Evolutionary conservation across 2,329 filamentous ascomycete species (phyloP).

Genomic region (Orbilia brochopaga): DNA sequence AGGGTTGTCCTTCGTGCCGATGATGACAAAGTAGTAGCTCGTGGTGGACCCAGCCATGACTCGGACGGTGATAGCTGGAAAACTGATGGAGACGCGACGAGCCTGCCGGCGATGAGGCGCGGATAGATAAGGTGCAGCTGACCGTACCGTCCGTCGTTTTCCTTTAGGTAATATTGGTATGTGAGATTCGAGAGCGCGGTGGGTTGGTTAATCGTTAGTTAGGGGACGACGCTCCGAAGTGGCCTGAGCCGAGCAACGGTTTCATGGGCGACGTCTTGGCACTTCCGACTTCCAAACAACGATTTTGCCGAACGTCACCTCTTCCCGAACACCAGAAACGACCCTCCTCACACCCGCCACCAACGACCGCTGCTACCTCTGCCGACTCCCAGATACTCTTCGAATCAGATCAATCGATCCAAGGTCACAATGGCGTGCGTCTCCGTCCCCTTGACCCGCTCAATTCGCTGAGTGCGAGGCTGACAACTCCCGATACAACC

Average conservation of each 20-base stretch:
- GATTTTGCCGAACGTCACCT: conserved; percentile 42
- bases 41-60: conserved; percentile 46
- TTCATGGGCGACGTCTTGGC: conserved; percentile 36
- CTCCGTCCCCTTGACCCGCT: conserved; percentile 8
- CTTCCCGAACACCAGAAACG: conserved; percentile 37
- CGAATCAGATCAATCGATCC: conserved; percentile 21
- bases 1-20: conserved; percentile 93
- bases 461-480: conserved; percentile 15
- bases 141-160: background rate
- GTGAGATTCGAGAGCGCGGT: conserved; percentile 15
- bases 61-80: conserved; percentile 11
- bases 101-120: background rate
- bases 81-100: conserved; percentile 2
- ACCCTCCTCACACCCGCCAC: conserved; percentile 9
- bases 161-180: background rate
- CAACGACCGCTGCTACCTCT: conserved; percentile 10
- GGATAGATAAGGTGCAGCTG: conserved; percentile 16
- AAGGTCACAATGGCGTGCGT: conserved; percentile 49
- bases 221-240: too few relatives aligned
- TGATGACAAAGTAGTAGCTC: conserved; percentile 91
- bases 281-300: conserved; percentile 46
- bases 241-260: conserved; percentile 39
- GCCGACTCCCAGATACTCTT: conserved; percentile 1
- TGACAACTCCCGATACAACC: conserved; percentile 38
- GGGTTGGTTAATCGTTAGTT: too few relatives aligned